Evolutionary conservation across 2,329 filamentous ascomycete genomes (phyloP).

Genomic region (Fusarium sp.): DNA sequence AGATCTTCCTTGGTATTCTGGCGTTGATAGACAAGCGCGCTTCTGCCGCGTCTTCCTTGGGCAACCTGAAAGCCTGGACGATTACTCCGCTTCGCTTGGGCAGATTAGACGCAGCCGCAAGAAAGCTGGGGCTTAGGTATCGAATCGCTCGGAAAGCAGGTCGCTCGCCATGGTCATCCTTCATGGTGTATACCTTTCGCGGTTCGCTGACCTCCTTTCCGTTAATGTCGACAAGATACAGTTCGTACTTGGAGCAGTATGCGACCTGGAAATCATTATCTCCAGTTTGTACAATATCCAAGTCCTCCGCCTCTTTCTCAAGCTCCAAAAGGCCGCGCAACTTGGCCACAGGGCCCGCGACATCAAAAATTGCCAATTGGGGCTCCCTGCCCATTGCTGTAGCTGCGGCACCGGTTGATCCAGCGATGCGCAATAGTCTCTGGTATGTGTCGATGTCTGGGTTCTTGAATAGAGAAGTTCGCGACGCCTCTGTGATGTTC

Average conservation of each 20-base stretch:
- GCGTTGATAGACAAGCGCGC: constrained; percentile 64
- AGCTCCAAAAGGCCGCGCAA: constrained; percentile 62
- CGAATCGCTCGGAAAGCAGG: constrained; percentile 68
- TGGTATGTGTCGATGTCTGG: constrained; percentile 67
- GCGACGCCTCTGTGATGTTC: constrained; percentile 64
- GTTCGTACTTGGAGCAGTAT: constrained; percentile 81
- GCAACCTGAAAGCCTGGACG: constrained; percentile 67
- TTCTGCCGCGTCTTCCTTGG: constrained; percentile 50
- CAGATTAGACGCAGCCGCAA: constrained; percentile 68
- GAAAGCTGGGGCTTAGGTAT: constrained; percentile 67
- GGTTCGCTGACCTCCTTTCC: constrained; percentile 59
- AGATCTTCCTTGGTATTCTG: constrained; percentile 74
- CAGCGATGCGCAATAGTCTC: constrained; percentile 66
- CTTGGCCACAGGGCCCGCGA: constrained; percentile 60
- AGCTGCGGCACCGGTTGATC: constrained; percentile 79
- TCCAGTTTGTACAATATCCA: constrained; percentile 73
- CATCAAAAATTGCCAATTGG: constrained; percentile 83
- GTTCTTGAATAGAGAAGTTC: constrained; percentile 63
- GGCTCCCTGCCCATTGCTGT: constrained; percentile 80
- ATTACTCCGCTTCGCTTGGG: constrained; percentile 68
- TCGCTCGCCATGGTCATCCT: constrained; percentile 58
- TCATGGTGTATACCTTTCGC: constrained; percentile 66
- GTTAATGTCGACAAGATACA: constrained; percentile 73
- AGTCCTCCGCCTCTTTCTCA: constrained; percentile 70
- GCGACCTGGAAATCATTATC: constrained; percentile 75